Conservation (phyloP, 257 asterid species). For the Coffea eugenioides region DNA sequence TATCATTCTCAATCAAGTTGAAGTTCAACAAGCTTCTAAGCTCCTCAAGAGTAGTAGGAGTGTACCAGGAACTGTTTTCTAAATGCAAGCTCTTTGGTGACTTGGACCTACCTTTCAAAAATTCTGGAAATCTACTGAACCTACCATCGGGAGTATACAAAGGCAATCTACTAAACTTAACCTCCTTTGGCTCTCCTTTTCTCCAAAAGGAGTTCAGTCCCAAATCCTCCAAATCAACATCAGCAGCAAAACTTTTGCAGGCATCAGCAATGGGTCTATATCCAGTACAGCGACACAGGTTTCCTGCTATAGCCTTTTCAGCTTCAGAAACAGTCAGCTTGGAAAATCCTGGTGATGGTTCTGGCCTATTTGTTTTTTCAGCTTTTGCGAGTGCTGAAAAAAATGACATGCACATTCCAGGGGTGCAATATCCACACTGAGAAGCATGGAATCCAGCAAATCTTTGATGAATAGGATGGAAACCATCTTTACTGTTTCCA, state of each 20-base stretch:
- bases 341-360: constrained; percentile 19
- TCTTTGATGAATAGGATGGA: too few species aligned
- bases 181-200: constrained; percentile 39
- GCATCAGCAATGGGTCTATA: constrained; percentile 75
- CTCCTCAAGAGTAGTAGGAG: constrained; percentile 50
- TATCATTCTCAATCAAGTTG: constrained; percentile 27
- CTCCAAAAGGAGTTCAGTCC: constrained; percentile 63
- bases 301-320: constrained; percentile 61
- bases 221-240: constrained; percentile 66
- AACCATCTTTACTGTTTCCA: too few species aligned
- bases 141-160: constrained; percentile 25
- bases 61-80: constrained; percentile 50
- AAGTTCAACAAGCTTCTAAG: constrained; percentile 46
- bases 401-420: too few species aligned
- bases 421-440: too few species aligned
- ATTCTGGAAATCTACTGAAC: constrained; percentile 32
- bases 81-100: constrained; percentile 31
- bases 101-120: constrained; percentile 26
- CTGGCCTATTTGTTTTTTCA: too few species aligned
- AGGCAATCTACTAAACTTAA: constrained; percentile 31
- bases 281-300: constrained; percentile 72
- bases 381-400: too few species aligned
- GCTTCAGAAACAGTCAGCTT: constrained; percentile 63
- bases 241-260: constrained; percentile 64
- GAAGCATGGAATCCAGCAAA: too few species aligned